A percentile compares a stretch with the other conserved stretches of the same genome.
Conservation (phyloP, 768 basidiomycete genomes). For the Auriscalpium vulgare region DNA sequence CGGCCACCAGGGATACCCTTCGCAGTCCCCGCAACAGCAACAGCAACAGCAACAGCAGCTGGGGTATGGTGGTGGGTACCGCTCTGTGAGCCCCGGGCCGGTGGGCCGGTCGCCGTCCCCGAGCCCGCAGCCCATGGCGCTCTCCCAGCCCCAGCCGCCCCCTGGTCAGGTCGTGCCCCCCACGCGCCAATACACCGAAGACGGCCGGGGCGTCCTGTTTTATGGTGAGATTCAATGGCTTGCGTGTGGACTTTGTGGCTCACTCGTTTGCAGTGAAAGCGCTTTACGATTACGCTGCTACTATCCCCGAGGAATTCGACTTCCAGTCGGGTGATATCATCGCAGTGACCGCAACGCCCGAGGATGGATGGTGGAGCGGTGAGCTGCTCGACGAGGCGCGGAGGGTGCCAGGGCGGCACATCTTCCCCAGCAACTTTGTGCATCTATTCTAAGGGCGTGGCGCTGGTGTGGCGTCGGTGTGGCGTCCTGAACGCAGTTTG, state of each 20-base stretch:
- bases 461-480: background rate
- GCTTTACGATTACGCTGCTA: slow-evolving; percentile 77
- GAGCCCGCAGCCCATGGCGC: slow-evolving; percentile 35
- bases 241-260: slow-evolving; percentile 4
- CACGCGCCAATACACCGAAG: slow-evolving; percentile 76
- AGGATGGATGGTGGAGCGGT: slow-evolving; percentile 98
- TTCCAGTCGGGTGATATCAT: slow-evolving; percentile 95
- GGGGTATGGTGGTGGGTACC: slow-evolving; percentile 28
- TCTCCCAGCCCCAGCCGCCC: slow-evolving; percentile 13
- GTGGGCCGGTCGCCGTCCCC: slow-evolving; percentile 33
- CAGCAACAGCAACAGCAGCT: slow-evolving; percentile 26
- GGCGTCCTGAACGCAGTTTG: background rate
- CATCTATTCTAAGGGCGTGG: slow-evolving; percentile 48
- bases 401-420: slow-evolving; percentile 60
- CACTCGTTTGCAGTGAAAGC: slow-evolving; percentile 60
- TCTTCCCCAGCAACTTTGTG: slow-evolving; percentile 88
- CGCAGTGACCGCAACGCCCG: slow-evolving; percentile 87
- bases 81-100: slow-evolving; percentile 33
- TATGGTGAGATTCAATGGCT: slow-evolving; percentile 51
- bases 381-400: slow-evolving; percentile 72
- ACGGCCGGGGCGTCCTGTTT: slow-evolving; percentile 77
- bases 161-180: slow-evolving; percentile 26
- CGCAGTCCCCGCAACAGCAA: slow-evolving; percentile 4
- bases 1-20: slow-evolving; percentile 6
- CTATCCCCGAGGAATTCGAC: slow-evolving; percentile 90